Percentiles rank a stretch among this genome's conserved stretches.
Evolutionary conservation across 148 eudicot species (phyloP).

Genomic region (Limonium bicolor): DNA sequence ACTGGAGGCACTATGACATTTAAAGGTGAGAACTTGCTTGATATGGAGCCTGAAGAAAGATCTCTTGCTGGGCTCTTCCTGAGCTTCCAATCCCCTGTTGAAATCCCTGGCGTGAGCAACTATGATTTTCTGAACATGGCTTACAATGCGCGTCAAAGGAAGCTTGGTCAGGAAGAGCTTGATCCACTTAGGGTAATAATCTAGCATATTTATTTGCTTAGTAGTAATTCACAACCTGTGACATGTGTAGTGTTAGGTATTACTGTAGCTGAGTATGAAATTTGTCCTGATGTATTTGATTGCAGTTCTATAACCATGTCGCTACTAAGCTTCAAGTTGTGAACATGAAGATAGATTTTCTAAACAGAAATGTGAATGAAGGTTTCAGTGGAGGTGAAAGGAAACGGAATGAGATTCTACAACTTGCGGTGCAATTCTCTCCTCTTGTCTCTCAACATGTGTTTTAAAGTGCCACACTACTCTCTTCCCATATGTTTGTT

Average conservation of each 20-base stretch:
- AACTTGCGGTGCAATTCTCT: slow-evolving; percentile 68
- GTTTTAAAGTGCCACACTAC: neutral
- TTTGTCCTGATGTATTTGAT: too few species aligned
- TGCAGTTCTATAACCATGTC: slow-evolving; percentile 78
- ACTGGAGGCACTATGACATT: slow-evolving; percentile 67
- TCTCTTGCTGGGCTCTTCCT: slow-evolving; percentile 84
- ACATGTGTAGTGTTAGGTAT: too few species aligned
- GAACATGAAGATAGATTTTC: slow-evolving; percentile 81
- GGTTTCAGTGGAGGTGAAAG: slow-evolving; percentile 99
- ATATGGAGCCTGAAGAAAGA: slow-evolving; percentile 95
- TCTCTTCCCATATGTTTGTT: too few species aligned
- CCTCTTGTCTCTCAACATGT: neutral
- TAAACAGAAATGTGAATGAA: slow-evolving; percentile 94
- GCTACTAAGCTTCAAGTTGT: slow-evolving; percentile 74
- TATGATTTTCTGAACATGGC: slow-evolving; percentile 90
- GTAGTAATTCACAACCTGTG: neutral
- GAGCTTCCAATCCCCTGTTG: slow-evolving; percentile 98
- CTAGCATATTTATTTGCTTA: neutral
- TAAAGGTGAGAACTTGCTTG: slow-evolving; percentile 85
- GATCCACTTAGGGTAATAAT: slow-evolving; percentile 68
- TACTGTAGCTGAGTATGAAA: too few species aligned
- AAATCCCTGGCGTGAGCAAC: slow-evolving; percentile 96
- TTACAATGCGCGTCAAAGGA: slow-evolving; percentile 79
- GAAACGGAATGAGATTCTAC: slow-evolving; percentile 93
- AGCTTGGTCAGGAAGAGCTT: slow-evolving; percentile 78